Conservation (phyloP, 2,329 filamentous ascomycete genomes). For the Aspergillus aculeatinus region DNA sequence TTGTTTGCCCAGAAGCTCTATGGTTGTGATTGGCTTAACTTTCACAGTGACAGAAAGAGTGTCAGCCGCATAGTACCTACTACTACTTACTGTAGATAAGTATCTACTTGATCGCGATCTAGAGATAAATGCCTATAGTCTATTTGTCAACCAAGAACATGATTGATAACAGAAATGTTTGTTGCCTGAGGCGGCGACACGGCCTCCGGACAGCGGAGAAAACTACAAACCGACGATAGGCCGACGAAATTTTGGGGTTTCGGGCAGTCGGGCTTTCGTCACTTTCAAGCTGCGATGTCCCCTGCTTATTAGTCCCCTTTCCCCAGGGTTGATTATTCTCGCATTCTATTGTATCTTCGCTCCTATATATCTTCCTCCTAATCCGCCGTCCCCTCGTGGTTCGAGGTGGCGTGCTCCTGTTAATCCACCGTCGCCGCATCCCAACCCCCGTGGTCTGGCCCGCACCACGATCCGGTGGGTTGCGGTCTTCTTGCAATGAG, state of each 20-base stretch:
- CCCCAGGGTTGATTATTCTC: conserved; percentile 12
- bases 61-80: not conserved
- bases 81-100: no score
- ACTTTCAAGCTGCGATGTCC: conserved; percentile 12
- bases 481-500: conserved; percentile 52
- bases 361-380: conserved; percentile 2
- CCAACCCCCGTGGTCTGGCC: conserved; percentile 27
- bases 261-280: conserved; percentile 1
- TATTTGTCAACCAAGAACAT: not conserved
- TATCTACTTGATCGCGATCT: not conserved
- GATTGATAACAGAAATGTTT: not conserved
- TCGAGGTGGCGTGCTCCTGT: conserved; percentile 17
- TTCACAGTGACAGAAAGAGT: not conserved
- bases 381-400: conserved; percentile 9
- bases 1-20: not conserved
- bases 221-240: conserved; percentile 29
- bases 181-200: conserved; percentile 27
- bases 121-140: not conserved
- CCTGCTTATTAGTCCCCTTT: conserved; percentile 15
- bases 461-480: conserved; percentile 35
- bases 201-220: conserved; percentile 31
- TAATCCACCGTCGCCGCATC: conserved; percentile 24
- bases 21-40: not conserved
- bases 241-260: conserved; percentile 30
- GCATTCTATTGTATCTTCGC: conserved; percentile 3